These are phyloP conservation scores for Globisporangium cederbergense DNA, from an alignment of 352 stramenopile species.

Conservation along the genomic window DNA sequence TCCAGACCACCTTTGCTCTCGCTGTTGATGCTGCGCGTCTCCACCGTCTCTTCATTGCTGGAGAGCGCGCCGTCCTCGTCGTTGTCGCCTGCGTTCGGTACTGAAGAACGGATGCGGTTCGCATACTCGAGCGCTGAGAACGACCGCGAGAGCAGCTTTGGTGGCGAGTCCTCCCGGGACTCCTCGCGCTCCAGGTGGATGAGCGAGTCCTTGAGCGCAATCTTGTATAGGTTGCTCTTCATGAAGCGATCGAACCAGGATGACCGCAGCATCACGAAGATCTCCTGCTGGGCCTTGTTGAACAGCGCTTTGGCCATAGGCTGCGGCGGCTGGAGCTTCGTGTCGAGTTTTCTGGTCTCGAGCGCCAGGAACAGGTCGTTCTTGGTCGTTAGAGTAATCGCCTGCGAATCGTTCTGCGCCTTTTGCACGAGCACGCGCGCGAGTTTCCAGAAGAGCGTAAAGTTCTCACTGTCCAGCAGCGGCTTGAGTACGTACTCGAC, in stretches of 20 bases:
- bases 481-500: constrained; percentile 85
- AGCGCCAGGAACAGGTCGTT: constrained; percentile 58
- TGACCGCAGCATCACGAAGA: constrained; percentile 73
- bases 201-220: constrained; percentile 69
- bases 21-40: constrained; percentile 13
- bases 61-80: constrained; percentile 7
- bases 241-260: constrained; percentile 85
- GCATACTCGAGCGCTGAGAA: constrained; percentile 47
- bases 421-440: constrained; percentile 66
- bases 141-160: constrained; percentile 57
- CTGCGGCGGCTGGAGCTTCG: constrained; percentile 38
- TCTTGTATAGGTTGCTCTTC: constrained; percentile 80
- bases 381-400: constrained; percentile 74
- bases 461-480: constrained; percentile 42
- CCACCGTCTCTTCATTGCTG: constrained; percentile 12
- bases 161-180: constrained; percentile 60
- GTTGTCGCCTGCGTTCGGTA: constrained; percentile 8
- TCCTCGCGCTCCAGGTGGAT: constrained; percentile 61
- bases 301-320: constrained; percentile 50
- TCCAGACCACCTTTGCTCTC: constrained; percentile 14
- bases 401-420: constrained; percentile 70
- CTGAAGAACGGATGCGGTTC: constrained; percentile 3
- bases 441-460: constrained; percentile 66
- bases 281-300: constrained; percentile 70
- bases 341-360: constrained; percentile 34